A percentile compares a stretch with the other conserved stretches of the same genome.
Conservation (phyloP, 148 eudicot genomes). For the Camellia japonica region DNA sequence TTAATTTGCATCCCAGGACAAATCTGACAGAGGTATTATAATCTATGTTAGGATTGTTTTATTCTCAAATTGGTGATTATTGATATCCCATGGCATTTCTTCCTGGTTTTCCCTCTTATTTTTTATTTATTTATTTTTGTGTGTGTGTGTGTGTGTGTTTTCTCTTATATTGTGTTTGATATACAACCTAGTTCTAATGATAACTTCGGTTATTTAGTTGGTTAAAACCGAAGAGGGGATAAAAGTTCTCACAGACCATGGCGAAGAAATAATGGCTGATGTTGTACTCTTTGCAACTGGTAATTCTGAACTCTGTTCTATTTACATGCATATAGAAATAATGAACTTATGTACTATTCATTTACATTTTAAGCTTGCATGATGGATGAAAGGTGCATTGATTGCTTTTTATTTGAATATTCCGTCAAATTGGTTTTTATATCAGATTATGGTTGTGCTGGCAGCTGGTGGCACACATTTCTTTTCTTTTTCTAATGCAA, state of each 20-base stretch:
- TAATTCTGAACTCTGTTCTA: constrained; percentile 23
- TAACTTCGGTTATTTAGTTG: constrained; percentile 40
- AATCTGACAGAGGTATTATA: constrained; percentile 63
- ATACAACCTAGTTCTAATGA: not conserved
- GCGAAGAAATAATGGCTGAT: constrained; percentile 89
- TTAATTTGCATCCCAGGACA: constrained; percentile 81
- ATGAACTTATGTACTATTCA: not conserved
- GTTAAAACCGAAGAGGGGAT: constrained; percentile 74
- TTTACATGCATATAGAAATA: not conserved
- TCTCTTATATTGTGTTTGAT: too few species aligned
- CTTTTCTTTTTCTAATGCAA: not conserved
- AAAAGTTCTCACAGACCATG: constrained; percentile 79
- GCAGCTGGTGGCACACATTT: not conserved
- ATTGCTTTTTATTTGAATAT: not conserved
- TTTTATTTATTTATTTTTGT: too few species aligned
- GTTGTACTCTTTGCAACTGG: constrained; percentile 97
- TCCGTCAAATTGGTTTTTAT: not conserved
- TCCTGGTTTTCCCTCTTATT: not conserved
- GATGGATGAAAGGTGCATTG: not conserved
- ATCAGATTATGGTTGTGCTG: not conserved
- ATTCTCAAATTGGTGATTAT: not conserved
- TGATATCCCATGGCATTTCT: not conserved
- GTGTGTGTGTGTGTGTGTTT: too few species aligned
- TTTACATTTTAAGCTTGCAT: constrained; percentile 5
- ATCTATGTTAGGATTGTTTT: not conserved